Percentiles rank a stretch among this genome's conserved stretches.
Conservation (phyloP, 169 alveolate species). For the Theileria equi region DNA sequence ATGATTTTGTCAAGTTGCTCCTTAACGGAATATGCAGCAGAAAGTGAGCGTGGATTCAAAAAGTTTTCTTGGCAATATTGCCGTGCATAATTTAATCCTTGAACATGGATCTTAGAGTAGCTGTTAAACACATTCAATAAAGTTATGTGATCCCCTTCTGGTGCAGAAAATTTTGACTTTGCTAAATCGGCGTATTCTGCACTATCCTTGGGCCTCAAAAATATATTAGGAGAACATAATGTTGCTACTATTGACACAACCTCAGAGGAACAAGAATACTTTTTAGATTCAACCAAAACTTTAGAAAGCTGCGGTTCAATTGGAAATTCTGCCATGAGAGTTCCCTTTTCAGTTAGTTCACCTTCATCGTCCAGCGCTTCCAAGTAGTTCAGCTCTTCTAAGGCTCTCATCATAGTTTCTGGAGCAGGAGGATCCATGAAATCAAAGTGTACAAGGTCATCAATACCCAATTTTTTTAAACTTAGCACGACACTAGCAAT, state of each 20-base stretch:
- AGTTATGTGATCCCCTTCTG: slow-evolving; percentile 98
- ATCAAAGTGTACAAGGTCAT: slow-evolving; percentile 97
- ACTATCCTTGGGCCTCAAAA: slow-evolving; percentile 89
- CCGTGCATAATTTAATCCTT: slow-evolving; percentile 73
- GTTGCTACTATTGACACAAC: slow-evolving; percentile 88
- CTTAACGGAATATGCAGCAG: slow-evolving; percentile 88
- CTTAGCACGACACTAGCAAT: slow-evolving; percentile 92
- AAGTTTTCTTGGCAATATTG: slow-evolving; percentile 88
- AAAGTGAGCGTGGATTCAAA: slow-evolving; percentile 85
- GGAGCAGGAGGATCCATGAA: slow-evolving; percentile 99
- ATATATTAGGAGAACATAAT: slow-evolving; percentile 90
- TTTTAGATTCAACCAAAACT: slow-evolving; percentile 84
- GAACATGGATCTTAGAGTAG: slow-evolving; percentile 61
- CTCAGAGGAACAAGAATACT: slow-evolving; percentile 85
- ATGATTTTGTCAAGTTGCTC: slow-evolving; percentile 83
- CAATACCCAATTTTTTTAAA: slow-evolving; percentile 93
- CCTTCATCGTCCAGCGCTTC: slow-evolving; percentile 99
- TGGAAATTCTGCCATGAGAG: slow-evolving; percentile 96
- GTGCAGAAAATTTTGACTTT: slow-evolving; percentile 88
- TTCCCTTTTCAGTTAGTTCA: slow-evolving; percentile 93
- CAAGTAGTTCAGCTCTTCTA: slow-evolving; percentile 91
- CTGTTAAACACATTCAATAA: slow-evolving; percentile 82
- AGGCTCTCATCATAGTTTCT: slow-evolving; percentile 96
- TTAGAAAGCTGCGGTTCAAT: slow-evolving; percentile 97
- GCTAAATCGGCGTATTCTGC: slow-evolving; percentile 89